Base-by-base conservation (phyloP, 208 protist species). In the Acanthamoeba divionensis region DNA sequence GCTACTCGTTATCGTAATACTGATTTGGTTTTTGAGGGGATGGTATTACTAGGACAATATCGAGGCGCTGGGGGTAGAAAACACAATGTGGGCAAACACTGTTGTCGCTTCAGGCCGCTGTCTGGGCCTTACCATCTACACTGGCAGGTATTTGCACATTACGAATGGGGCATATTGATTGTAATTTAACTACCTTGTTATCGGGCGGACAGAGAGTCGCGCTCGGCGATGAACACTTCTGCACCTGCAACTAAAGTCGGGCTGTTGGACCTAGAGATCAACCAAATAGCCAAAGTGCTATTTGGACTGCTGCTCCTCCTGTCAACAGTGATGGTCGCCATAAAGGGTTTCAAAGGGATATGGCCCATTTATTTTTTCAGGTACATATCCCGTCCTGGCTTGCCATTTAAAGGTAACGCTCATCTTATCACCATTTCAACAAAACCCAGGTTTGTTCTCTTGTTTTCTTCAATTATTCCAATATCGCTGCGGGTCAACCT, bases 401-500 rank as follows among this genome's bases (percentile, higher is more conserved):
- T 24, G 55, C n/a, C 5, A 63, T 29, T 41, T 41, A 41, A 41
- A 31, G 4, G 1, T 24, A 29, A 24, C 1, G 55, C 55, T 63
- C 55, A 31, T 6, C 36, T 41, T 5, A 5, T 41, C 36, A 41
- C 36, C 36, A 41, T n/a, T n/a, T n/a, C n/a, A n/a, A n/a, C 55
- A 29, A 29, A 63, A n/a, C 75, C 94, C 12, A 69, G 96, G 62
- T 99, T 99, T 91, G 91, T 99, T 33, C 95, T 99, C 55, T 95
- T 99, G 15, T 98, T 99, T 79, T 99, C 98, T 21, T 95, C 96
- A 12, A 99, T 99, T 82, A 99, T 99, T 91, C 99, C 98, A 38
- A 98, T 99, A 52, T 89, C 66, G 36, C 97, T 99, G 94, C 95
- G 98, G 26, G 98, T 99, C 13, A 99, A 99, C 90, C 93, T 99